These are phyloP conservation scores for Jamesozyma rosinii DNA, from an alignment of 805 yeast genomes.

Conservation along the genomic window DNA sequence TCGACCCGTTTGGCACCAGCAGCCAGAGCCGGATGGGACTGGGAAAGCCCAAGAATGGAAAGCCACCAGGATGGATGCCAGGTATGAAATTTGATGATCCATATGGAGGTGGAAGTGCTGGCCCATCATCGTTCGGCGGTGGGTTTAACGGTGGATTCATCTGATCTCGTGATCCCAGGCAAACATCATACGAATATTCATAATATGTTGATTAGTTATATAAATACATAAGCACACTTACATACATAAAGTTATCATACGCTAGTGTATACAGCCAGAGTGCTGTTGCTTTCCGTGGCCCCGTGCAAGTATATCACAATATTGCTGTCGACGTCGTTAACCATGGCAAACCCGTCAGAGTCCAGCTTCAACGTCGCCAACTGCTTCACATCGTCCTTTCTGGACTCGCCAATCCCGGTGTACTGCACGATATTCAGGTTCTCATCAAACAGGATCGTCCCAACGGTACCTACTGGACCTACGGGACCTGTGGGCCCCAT, in stretches of 20 bases:
- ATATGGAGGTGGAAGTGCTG: slow-evolving; percentile 8
- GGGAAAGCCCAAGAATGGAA: neutral
- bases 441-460: slow-evolving; percentile 27
- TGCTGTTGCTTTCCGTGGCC: slow-evolving; percentile 12
- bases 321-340: slow-evolving; percentile 9
- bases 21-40: slow-evolving; percentile 4
- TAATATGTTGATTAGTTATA: no score
- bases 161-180: no score
- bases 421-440: slow-evolving; percentile 25
- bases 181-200: no score
- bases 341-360: slow-evolving; percentile 21
- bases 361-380: slow-evolving; percentile 19
- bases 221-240: no score
- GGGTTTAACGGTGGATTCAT: slow-evolving; percentile 10
- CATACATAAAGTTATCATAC: no score
- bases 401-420: slow-evolving; percentile 25
- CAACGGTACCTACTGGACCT: slow-evolving; percentile 13
- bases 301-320: slow-evolving; percentile 19
- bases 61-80: slow-evolving; percentile 22
- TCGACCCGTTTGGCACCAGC: slow-evolving; percentile 22
- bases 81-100: slow-evolving; percentile 31
- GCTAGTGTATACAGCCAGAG: slow-evolving; percentile 22
- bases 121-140: slow-evolving; percentile 4
- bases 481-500: no score
- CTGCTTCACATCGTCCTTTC: slow-evolving; percentile 19